A percentile compares a stretch with the other conserved stretches of the same genome.
Evolutionary conservation across 306 rosid genomes (phyloP).

Genomic region (Prunus davidiana): DNA sequence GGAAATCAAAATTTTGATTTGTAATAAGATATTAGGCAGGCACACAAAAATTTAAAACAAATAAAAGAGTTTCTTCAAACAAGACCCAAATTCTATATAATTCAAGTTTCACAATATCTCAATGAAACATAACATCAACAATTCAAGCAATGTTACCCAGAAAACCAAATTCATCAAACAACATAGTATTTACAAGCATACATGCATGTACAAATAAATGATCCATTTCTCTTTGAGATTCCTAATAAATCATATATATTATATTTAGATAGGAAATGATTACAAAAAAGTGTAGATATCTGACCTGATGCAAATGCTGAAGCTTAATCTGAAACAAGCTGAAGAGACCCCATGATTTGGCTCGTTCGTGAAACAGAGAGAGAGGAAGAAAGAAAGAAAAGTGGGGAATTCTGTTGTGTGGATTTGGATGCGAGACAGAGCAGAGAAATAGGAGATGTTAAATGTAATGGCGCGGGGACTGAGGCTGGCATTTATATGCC

Average conservation of each 20-base stretch:
- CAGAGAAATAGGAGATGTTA: conserved; percentile 1
- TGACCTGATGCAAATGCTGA: conserved; percentile 21
- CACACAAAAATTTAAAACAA: background rate
- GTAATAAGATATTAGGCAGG: background rate
- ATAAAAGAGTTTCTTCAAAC: background rate
- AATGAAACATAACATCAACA: background rate
- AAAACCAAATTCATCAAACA: background rate
- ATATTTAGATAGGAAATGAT: background rate
- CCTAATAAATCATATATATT: background rate
- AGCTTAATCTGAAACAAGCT: background rate
- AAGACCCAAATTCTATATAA: background rate
- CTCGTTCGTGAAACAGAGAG: background rate
- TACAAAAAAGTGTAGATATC: background rate
- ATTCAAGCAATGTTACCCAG: background rate
- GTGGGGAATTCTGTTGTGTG: background rate
- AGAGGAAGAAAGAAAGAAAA: background rate
- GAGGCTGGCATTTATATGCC: conserved; percentile 10
- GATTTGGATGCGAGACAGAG: background rate
- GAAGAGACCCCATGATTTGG: background rate
- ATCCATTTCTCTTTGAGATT: background rate
- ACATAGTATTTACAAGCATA: background rate
- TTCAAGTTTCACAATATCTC: background rate
- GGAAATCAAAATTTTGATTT: background rate
- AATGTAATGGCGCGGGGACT: conserved; percentile 29
- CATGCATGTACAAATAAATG: background rate